phyloP scores from a whole-genome alignment of 441 rosid species.

The Pelargonium cotyledonis region DNA sequence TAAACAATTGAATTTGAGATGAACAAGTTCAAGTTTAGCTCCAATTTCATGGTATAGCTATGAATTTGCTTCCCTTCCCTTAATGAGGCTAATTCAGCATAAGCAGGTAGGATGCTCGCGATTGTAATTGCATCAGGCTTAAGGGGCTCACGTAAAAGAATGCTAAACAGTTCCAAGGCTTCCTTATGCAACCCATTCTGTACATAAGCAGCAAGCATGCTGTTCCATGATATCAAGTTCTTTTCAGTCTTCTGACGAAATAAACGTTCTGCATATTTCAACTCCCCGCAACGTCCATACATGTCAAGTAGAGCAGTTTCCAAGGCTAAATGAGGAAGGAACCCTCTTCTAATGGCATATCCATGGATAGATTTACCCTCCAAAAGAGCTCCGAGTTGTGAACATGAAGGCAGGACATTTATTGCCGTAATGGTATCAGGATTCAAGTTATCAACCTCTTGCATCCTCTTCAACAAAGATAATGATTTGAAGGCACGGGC shows the following conservation, averaged over 20 bases:
- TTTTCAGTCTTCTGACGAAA: constrained; percentile 38
- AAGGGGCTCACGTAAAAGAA: constrained; percentile 33
- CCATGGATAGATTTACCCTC: constrained; percentile 54
- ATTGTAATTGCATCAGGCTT: constrained; percentile 50
- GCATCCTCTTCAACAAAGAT: constrained; percentile 45
- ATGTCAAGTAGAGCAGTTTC: constrained; percentile 61
- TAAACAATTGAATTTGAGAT: constrained; percentile 53
- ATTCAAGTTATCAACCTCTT: constrained; percentile 32
- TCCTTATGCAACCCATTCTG: constrained; percentile 39
- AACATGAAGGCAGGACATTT: constrained; percentile 58
- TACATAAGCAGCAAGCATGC: constrained; percentile 54
- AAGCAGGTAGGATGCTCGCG: constrained; percentile 60
- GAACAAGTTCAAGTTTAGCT: constrained; percentile 31
- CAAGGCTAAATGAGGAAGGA: constrained; percentile 53
- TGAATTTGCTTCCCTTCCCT: constrained; percentile 54
- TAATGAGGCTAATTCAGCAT: constrained; percentile 49
- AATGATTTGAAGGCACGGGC: constrained; percentile 31
- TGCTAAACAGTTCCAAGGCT: constrained; percentile 45
- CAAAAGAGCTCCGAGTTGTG: constrained; percentile 30
- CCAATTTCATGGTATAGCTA: constrained; percentile 37
- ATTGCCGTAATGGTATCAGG: constrained; percentile 55
- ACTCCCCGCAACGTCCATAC: constrained; percentile 44
- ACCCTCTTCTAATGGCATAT: constrained; percentile 45
- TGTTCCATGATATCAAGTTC: constrained; percentile 59
- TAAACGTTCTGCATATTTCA: constrained; percentile 36